Evolutionary conservation across 1,284 basidiomycete genomes (phyloP).

Genomic region (Clitocybe nebularis): DNA sequence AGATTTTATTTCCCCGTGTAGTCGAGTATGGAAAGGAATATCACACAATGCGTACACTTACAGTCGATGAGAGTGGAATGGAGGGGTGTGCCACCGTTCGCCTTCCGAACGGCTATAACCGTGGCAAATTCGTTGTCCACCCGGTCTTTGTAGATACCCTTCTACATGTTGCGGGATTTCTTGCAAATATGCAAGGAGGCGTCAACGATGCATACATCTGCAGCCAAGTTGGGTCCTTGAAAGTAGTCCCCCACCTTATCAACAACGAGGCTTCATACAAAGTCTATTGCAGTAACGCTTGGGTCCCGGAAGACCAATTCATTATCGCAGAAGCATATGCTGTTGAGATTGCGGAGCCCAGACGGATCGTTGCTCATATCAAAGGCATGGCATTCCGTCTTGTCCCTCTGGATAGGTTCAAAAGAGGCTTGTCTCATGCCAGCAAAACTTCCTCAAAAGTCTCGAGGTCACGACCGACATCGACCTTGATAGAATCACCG

Average conservation of each 20-base stretch:
- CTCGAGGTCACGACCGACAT: constrained; percentile 7
- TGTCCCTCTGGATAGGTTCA: constrained; percentile 45
- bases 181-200: constrained; percentile 53
- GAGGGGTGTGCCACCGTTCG: constrained; percentile 49
- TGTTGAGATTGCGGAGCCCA: constrained; percentile 29
- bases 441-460: constrained; percentile 1
- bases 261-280: constrained; percentile 40
- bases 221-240: constrained; percentile 45
- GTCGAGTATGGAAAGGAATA: constrained; percentile 61
- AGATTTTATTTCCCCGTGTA: constrained; percentile 62
- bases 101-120: constrained; percentile 32
- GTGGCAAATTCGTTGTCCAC: constrained; percentile 38
- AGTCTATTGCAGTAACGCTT: constrained; percentile 47
- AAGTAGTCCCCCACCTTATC: constrained; percentile 38
- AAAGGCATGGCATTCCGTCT: constrained; percentile 55
- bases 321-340: constrained; percentile 51
- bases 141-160: constrained; percentile 65
- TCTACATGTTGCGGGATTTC: constrained; percentile 65
- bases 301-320: constrained; percentile 36
- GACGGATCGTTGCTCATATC: constrained; percentile 47
- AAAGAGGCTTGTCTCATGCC: constrained; percentile 37
- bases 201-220: constrained; percentile 60
- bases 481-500: not conserved
- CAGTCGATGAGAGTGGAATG: constrained; percentile 43
- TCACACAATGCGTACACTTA: constrained; percentile 52